A percentile compares a stretch with the other conserved stretches of the same genome.
phyloP scores from a whole-genome alignment of 306 rosid species.

The Cicer yamashitae region DNA sequence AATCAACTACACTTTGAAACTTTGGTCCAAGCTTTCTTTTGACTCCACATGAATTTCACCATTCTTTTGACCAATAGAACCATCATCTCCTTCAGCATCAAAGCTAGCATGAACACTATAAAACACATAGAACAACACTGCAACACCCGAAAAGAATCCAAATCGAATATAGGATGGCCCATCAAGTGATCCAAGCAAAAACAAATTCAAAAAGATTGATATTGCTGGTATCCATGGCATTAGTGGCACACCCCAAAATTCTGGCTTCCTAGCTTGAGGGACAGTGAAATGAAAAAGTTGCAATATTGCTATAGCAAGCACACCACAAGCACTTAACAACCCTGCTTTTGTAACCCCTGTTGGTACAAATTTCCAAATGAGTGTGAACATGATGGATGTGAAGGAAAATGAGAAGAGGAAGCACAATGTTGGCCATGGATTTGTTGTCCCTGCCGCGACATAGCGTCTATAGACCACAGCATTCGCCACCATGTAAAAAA shows the following conservation, averaged over 20 bases:
- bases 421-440: constrained; percentile 88
- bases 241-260: constrained; percentile 93
- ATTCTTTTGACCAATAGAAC: constrained; percentile 59
- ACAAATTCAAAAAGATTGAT: constrained; percentile 80
- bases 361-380: constrained; percentile 70
- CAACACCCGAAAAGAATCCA: constrained; percentile 68
- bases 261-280: constrained; percentile 82
- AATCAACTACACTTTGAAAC: constrained; percentile 54
- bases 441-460: constrained; percentile 68
- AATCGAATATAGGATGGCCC: constrained; percentile 80
- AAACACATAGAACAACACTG: constrained; percentile 69
- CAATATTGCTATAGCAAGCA: constrained; percentile 55
- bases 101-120: constrained; percentile 92
- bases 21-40: constrained; percentile 51
- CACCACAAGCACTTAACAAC: constrained; percentile 59
- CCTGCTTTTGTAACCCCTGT: constrained; percentile 60
- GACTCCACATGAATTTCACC: constrained; percentile 54
- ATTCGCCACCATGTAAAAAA: constrained; percentile 96
- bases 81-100: constrained; percentile 72
- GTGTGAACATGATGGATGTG: constrained; percentile 66
- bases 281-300: constrained; percentile 73
- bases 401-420: constrained; percentile 74
- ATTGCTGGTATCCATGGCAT: constrained; percentile 96
- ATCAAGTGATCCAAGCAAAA: constrained; percentile 74
- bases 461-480: constrained; percentile 89